Percentiles rank a stretch among this genome's conserved stretches.
These are phyloP conservation scores for Toxicodendron radicans DNA, from an alignment of 345 rosid genomes.

Conservation along the genomic window DNA sequence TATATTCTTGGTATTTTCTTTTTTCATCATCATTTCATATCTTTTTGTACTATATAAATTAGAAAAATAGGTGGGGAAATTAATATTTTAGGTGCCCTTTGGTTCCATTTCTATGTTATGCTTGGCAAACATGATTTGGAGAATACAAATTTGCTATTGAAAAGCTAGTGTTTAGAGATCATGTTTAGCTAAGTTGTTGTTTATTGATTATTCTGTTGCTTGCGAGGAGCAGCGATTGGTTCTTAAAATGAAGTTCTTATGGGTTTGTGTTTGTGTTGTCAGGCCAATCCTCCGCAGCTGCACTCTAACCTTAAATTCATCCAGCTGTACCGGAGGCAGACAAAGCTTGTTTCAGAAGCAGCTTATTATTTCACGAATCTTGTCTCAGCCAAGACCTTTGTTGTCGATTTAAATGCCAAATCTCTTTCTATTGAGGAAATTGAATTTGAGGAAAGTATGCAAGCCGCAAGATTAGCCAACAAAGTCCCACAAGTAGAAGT, in stretches of 20 bases:
- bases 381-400: conserved; percentile 51
- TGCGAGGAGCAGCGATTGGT: no score
- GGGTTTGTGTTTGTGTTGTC: conserved; percentile 24
- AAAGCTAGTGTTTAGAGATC: no score
- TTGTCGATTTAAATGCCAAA: conserved; percentile 47
- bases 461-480: conserved; percentile 45
- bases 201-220: no score
- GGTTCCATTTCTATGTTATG: no score
- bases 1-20: no score
- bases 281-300: conserved; percentile 67
- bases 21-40: no score
- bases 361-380: conserved; percentile 61
- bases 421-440: conserved; percentile 61
- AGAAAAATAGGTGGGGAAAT: no score
- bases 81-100: no score
- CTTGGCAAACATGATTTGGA: no score
- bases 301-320: conserved; percentile 64
- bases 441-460: conserved; percentile 58
- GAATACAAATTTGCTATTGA: no score
- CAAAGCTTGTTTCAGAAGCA: conserved; percentile 51
- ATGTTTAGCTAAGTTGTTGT: no score
- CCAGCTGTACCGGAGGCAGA: conserved; percentile 50
- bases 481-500: conserved; percentile 25
- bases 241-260: conserved; percentile 9
- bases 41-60: no score